Conservation (phyloP, 2,329 filamentous ascomycete genomes). For the Microdochium nivale region DNA sequence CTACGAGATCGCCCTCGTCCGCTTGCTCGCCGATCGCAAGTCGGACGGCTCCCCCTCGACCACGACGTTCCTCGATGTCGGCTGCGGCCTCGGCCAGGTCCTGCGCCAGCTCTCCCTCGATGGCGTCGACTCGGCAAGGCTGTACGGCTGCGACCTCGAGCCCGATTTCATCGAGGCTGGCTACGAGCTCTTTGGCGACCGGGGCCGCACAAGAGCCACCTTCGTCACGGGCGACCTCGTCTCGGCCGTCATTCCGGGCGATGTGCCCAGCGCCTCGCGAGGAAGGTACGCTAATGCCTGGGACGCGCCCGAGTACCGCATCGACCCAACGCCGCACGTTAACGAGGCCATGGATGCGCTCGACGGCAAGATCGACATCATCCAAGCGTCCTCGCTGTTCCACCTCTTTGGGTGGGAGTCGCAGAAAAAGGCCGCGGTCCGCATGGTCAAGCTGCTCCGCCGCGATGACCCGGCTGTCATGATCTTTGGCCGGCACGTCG, state of each 20-base stretch:
- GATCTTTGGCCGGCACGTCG: slow-evolving; percentile 44
- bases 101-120: slow-evolving; percentile 40
- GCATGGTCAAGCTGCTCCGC: slow-evolving; percentile 35
- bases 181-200: slow-evolving; percentile 57
- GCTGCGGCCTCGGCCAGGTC: slow-evolving; percentile 41
- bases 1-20: slow-evolving; percentile 32
- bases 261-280: slow-evolving; percentile 5
- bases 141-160: slow-evolving; percentile 42
- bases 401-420: slow-evolving; percentile 39
- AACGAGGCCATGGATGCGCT: slow-evolving; percentile 23
- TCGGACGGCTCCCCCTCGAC: slow-evolving; percentile 13
- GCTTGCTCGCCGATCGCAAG: slow-evolving; percentile 24
- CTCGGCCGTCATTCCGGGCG: slow-evolving; percentile 8
- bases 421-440: slow-evolving; percentile 34
- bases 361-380: slow-evolving; percentile 32
- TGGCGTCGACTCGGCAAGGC: slow-evolving; percentile 35
- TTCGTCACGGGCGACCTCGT: slow-evolving; percentile 45
- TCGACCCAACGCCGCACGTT: slow-evolving; percentile 15
- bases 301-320: background rate
- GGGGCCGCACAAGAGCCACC: slow-evolving; percentile 30
- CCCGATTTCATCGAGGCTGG: slow-evolving; percentile 46
- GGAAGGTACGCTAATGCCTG: background rate
- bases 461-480: slow-evolving; percentile 32
- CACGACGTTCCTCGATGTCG: slow-evolving; percentile 37
- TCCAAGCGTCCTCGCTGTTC: slow-evolving; percentile 41